Evolutionary conservation across 768 basidiomycete species (phyloP).

Genomic region (Podaxis mareebaensis): DNA sequence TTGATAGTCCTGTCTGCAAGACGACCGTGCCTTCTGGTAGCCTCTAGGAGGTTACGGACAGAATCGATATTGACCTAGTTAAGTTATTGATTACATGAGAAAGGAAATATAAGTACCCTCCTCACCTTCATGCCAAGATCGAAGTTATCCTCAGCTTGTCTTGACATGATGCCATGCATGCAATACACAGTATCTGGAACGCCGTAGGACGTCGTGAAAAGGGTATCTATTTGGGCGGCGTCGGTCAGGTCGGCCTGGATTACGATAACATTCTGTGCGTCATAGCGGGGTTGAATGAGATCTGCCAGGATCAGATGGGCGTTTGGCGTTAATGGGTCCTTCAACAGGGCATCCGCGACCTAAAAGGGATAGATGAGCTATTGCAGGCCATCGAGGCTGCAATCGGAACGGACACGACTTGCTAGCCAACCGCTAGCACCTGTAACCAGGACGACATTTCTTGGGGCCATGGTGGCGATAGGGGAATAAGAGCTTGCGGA

Average conservation of each 20-base stretch:
- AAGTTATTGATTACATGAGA: neutral
- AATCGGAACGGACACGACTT: conserved; percentile 29
- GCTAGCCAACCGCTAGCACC: conserved; percentile 45
- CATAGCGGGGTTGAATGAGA: conserved; percentile 41
- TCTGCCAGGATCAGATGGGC: conserved; percentile 53
- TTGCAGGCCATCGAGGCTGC: neutral
- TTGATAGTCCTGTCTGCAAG: conserved; percentile 34
- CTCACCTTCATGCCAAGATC: conserved; percentile 50
- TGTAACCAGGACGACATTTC: conserved; percentile 42
- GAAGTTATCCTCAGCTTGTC: conserved; percentile 61
- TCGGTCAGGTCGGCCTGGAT: conserved; percentile 45
- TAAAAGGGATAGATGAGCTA: conserved; percentile 18
- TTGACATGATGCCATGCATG: conserved; percentile 63
- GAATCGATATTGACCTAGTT: conserved; percentile 57
- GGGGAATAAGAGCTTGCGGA: neutral
- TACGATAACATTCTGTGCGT: conserved; percentile 28
- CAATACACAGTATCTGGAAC: conserved; percentile 47
- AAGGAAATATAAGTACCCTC: neutral
- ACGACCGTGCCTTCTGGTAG: conserved; percentile 29
- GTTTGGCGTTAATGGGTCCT: conserved; percentile 35
- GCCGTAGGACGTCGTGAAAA: conserved; percentile 41
- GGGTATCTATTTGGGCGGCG: conserved; percentile 30
- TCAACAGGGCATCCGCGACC: conserved; percentile 36
- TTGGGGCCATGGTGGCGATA: conserved; percentile 20
- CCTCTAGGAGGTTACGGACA: conserved; percentile 43